Evolutionary conservation across 768 basidiomycete genomes (phyloP).

Genomic region (Gloeostereum incarnatum): DNA sequence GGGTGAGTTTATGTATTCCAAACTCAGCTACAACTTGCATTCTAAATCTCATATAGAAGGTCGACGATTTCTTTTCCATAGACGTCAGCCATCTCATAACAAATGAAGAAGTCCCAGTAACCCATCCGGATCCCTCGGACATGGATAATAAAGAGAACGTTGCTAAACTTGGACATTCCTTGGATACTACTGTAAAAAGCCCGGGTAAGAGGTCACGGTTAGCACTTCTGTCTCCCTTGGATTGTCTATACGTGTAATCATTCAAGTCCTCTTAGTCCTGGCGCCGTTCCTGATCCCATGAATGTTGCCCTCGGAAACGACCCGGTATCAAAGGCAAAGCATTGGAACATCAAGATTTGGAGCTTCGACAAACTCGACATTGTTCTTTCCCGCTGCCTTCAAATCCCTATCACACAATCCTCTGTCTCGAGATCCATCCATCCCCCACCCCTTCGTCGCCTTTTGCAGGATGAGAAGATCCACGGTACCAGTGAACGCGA

Average conservation of each 20-base stretch:
- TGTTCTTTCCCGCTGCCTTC: slow-evolving; percentile 59
- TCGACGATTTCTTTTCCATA: slow-evolving; percentile 85
- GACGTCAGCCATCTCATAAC: slow-evolving; percentile 86
- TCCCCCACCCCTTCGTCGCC: slow-evolving; percentile 45
- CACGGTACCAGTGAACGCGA: slow-evolving; percentile 91
- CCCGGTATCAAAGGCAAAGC: slow-evolving; percentile 56
- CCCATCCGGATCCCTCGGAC: slow-evolving; percentile 17
- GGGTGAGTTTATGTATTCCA: slow-evolving; percentile 43
- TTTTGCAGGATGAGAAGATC: slow-evolving; percentile 74
- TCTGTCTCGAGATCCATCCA: slow-evolving; percentile 19
- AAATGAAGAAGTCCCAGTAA: slow-evolving; percentile 29
- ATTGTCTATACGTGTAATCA: too few species aligned
- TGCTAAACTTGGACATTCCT: too few species aligned
- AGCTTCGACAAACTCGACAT: slow-evolving; percentile 59
- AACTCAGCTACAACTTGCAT: slow-evolving; percentile 1
- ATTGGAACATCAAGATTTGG: slow-evolving; percentile 86
- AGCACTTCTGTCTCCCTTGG: too few species aligned
- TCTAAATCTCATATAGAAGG: slow-evolving; percentile 36
- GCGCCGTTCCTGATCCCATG: too few species aligned
- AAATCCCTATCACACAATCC: slow-evolving; percentile 20
- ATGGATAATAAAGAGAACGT: slow-evolving; percentile 61
- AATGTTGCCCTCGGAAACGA: too few species aligned
- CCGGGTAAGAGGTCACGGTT: slow-evolving; percentile 8
- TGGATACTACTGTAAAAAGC: slow-evolving; percentile 10
- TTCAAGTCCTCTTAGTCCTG: too few species aligned